Evolutionary conservation across 225 moss, liverwort and hornwort species (phyloP), one percentile per base, ranked within the genome.

Genomic region (Bryoerythrophyllum caledonicum): DNA sequence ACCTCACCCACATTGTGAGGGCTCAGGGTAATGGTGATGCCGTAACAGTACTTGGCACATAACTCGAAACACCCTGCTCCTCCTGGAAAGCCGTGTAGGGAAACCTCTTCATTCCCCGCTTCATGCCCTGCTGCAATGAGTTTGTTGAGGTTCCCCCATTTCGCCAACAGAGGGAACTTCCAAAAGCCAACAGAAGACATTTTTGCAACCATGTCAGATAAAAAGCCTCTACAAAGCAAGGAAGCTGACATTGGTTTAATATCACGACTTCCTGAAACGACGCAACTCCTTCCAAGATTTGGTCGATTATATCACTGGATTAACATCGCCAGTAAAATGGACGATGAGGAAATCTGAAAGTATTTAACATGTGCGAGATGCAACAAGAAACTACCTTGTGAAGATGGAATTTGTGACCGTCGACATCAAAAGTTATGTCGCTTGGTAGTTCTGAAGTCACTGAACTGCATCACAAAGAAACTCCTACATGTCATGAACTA

Each of bases 1-100:
- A 93, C 93, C 60, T 80, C 76, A 15, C 87, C 84, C 44, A 95
- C 87, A 74, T 91, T 95, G 84, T 86, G 70, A 25, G 93, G 85
- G 64, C 90, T 95, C 53, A 95, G 82, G 13, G 93, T 93, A 73
- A 95, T 86, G 49, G 81, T 80, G 49, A 95, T 90, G 44, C 93
- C 90, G 30, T 95, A 95, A 77, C 93, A 95, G 60, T 93, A 95
- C 76, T 93, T 95, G 80, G 90, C 87, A 74, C 93, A 93, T 65
- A 90, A 73, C 65, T 86, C 78, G 73, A 95, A 82, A 40, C 87
- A 85, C 32, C 70, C 81, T 2, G 61, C 46, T 56, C 95, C 91
- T 53, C 95, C 93, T 10, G 95, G 95, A 55, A 95, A 91, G 66
- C 79, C 82, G 0, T 40, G 70, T 37, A 95, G 34, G 8, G 75